Base-by-base conservation (phyloP, 179 eudicot species). In the Patellifolia procumbens region DNA sequence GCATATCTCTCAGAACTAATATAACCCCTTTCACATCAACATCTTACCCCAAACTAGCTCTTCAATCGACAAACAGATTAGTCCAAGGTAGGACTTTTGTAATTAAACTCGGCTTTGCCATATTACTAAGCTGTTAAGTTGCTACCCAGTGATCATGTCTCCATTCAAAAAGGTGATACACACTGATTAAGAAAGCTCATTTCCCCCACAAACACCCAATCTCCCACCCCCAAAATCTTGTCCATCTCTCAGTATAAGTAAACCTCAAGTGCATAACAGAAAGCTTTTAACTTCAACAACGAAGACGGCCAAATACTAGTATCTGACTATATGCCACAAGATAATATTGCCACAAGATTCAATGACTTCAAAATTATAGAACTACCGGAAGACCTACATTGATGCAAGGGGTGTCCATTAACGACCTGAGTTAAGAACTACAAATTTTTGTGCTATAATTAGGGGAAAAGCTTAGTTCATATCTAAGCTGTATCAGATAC, bases 41-140 rank as follows among this genome's bases (percentile, higher is more conserved):
- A 24, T 26, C n/a, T 67, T 70, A 55, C 20, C 65, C 22, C 26
- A 72, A 55, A 15, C 34, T 56, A 72, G 52, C 65, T 72, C 20
- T 35, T 52, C 19, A 28, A 55, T 28, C 22, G n/a, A 22, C 7
- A 19, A 64, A 46, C 20, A 20, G 13, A 55, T n/a, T n/a, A n/a
- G n/a, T n/a, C n/a, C n/a, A n/a, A n/a, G n/a, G n/a, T n/a, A n/a
- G n/a, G n/a, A n/a, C n/a, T n/a, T n/a, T n/a, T n/a, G n/a, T n/a
- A n/a, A n/a, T n/a, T n/a, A n/a, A n/a, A n/a, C n/a, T n/a, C n/a
- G n/a, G n/a, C n/a, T n/a, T n/a, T n/a, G n/a, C n/a, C n/a, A n/a
- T n/a, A n/a, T n/a, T n/a, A n/a, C n/a, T n/a, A n/a, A n/a, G n/a
- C n/a, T n/a, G n/a, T n/a, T n/a, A n/a, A n/a, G n/a, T n/a, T n/a